Percentiles rank a stretch among this genome's conserved stretches.
Conservation (phyloP, 805 yeast genomes). For the Yamadazyma tumulicola region DNA sequence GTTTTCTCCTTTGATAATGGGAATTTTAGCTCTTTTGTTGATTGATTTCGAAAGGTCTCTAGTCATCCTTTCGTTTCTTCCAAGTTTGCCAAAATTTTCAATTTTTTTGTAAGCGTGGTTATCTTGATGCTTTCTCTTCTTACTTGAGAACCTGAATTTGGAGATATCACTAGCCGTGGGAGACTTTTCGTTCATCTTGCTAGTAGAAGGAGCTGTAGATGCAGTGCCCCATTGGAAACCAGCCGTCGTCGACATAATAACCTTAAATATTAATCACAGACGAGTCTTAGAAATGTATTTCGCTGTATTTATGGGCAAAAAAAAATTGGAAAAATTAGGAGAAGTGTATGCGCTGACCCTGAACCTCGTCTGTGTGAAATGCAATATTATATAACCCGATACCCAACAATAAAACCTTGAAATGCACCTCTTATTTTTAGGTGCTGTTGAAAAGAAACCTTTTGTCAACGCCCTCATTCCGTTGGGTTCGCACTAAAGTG, state of each 20-base stretch:
- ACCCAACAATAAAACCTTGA: too few species aligned
- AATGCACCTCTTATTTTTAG: too few species aligned
- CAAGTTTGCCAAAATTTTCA: conserved; percentile 6
- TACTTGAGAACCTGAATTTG: background rate
- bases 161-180: conserved; percentile 1
- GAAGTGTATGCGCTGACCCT: too few species aligned
- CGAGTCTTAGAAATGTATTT: too few species aligned
- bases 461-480: too few species aligned
- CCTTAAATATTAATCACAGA: background rate
- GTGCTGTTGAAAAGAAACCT: too few species aligned
- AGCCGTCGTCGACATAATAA: conserved; percentile 17
- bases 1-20: conserved; percentile 50
- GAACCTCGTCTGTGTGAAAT: too few species aligned
- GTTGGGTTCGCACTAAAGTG: too few species aligned
- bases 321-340: too few species aligned
- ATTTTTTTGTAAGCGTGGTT: conserved; percentile 1
- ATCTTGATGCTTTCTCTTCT: conserved; percentile 16
- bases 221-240: conserved; percentile 30
- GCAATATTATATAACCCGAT: too few species aligned
- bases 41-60: conserved; percentile 3
- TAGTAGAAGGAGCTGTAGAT: too few species aligned
- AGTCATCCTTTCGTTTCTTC: conserved; percentile 1
- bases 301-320: too few species aligned
- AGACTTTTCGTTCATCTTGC: conserved; percentile 11
- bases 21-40: conserved; percentile 35